phyloP scores from a whole-genome alignment of 2,329 filamentous ascomycete species.

The Epichloe hybrida region DNA sequence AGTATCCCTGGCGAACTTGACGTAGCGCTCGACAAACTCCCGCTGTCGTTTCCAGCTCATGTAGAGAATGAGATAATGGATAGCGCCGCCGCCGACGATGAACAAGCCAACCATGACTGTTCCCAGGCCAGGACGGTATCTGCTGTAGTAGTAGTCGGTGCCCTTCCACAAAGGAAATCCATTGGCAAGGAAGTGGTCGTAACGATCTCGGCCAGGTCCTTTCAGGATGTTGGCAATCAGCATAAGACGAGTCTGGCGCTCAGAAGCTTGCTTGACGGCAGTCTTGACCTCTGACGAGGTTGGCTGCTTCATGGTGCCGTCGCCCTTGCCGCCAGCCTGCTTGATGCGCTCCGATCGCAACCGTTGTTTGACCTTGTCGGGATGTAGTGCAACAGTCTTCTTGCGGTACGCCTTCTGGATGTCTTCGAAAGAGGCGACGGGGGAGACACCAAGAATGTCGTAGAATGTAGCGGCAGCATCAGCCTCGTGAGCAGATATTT shows the following conservation, averaged over 20 bases:
- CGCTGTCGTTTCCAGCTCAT: conserved; percentile 81
- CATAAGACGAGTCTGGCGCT: conserved; percentile 71
- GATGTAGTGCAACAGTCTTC: conserved; percentile 70
- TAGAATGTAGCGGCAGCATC: conserved; percentile 80
- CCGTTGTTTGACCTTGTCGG: conserved; percentile 86
- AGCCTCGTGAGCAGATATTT: conserved; percentile 63
- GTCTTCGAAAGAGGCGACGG: conserved; percentile 66
- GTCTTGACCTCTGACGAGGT: conserved; percentile 61
- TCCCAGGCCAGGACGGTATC: conserved; percentile 81
- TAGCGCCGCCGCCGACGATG: conserved; percentile 66
- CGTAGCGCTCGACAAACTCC: conserved; percentile 85
- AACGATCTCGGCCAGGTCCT: conserved; percentile 67
- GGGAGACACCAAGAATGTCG: conserved; percentile 69
- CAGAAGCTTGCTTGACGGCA: conserved; percentile 67
- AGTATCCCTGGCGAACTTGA: conserved; percentile 72
- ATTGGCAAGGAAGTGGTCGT: conserved; percentile 86
- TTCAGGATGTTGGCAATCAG: conserved; percentile 78
- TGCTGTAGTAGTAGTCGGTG: conserved; percentile 94
- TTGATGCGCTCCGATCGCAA: conserved; percentile 58
- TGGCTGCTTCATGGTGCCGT: conserved; percentile 55
- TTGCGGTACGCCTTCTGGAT: conserved; percentile 92
- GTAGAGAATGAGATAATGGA: conserved; percentile 76
- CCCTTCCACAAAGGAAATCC: conserved; percentile 96
- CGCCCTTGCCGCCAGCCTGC: conserved; percentile 31
- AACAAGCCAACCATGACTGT: conserved; percentile 74